Evolutionary conservation across 257 asterid genomes (phyloP).

Genomic region (Nicotiana tomentosiformis): DNA sequence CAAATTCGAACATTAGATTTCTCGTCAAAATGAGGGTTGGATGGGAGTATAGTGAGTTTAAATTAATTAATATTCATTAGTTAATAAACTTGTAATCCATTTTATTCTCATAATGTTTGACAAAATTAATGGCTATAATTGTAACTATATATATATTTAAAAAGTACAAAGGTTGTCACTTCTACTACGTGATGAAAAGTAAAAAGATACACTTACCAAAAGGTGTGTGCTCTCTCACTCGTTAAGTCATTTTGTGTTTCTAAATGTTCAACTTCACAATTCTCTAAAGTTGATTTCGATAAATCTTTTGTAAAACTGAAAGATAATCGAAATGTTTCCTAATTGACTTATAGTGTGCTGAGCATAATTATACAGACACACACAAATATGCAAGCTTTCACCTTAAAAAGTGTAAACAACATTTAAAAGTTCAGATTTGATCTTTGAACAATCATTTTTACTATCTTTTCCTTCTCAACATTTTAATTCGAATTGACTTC

Average conservation of each 20-base stretch:
- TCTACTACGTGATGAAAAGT: background rate
- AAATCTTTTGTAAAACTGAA: background rate
- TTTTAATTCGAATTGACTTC: no score
- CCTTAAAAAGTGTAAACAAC: background rate
- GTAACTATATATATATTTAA: background rate
- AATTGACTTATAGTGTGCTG: background rate
- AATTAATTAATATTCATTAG: background rate
- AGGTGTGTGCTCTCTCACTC: background rate
- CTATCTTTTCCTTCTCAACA: no score
- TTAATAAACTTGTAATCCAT: background rate
- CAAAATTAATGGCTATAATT: background rate
- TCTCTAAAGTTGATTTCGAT: background rate
- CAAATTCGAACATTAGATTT: background rate
- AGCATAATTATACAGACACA: background rate
- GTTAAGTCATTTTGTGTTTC: background rate
- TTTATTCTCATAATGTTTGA: background rate
- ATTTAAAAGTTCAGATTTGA: no score
- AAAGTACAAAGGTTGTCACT: background rate
- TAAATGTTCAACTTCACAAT: background rate
- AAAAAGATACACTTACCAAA: background rate
- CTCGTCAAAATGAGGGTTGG: background rate
- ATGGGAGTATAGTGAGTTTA: background rate
- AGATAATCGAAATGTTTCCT: no score
- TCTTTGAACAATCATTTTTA: no score
- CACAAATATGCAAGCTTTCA: background rate